Conservation (phyloP, 805 yeast species). For the Ogataea zsoltii region DNA sequence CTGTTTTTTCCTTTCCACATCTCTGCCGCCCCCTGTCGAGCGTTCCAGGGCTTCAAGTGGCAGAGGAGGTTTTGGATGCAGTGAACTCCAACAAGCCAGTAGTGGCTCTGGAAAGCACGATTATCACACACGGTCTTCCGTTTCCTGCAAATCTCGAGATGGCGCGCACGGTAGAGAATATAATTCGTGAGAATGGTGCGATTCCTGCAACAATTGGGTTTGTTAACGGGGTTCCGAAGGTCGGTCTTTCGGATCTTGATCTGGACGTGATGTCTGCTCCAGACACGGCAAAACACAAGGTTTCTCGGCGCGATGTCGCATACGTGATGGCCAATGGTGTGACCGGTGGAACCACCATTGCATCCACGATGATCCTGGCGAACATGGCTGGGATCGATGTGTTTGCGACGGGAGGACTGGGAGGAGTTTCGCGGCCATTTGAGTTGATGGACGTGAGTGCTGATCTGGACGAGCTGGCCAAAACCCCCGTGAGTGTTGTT, state of each 20-base stretch:
- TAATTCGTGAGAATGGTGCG: conserved; percentile 62
- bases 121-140: conserved; percentile 88
- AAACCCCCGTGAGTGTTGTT: conserved; percentile 85
- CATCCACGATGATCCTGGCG: conserved; percentile 84
- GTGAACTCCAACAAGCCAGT: conserved; percentile 58
- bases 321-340: conserved; percentile 59
- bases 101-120: conserved; percentile 84
- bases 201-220: conserved; percentile 87
- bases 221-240: conserved; percentile 65
- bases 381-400: conserved; percentile 74
- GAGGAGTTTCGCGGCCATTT: conserved; percentile 86
- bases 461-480: conserved; percentile 79
- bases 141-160: conserved; percentile 71
- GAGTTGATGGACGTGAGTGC: conserved; percentile 80
- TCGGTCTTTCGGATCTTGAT: conserved; percentile 58
- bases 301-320: conserved; percentile 80
- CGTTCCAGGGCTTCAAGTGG: conserved; percentile 15
- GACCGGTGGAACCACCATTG: conserved; percentile 89
- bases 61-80: conserved; percentile 62
- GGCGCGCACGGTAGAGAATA: conserved; percentile 68
- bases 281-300: conserved; percentile 47
- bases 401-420: conserved; percentile 92
- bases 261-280: conserved; percentile 50
- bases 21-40: neutral
- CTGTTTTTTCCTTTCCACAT: too few species aligned